phyloP scores from a whole-genome alignment of 2,329 filamentous ascomycete genomes.

The Purpureocillium lavendulum region DNA sequence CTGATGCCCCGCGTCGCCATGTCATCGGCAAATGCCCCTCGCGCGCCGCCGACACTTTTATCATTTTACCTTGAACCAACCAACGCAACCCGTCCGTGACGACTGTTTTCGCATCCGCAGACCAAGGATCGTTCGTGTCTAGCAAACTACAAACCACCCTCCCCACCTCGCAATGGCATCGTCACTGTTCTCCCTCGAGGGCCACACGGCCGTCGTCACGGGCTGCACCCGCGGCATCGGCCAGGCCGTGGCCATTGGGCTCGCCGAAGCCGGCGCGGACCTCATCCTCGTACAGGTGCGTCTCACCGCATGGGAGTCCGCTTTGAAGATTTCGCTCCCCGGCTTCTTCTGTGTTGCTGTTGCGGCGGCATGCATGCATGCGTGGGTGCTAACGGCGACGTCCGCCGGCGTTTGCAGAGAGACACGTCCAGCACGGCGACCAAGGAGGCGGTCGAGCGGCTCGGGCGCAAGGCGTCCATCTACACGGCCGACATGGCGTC shows the following conservation, averaged over 20 bases:
- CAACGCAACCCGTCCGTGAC: no score
- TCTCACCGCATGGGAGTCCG: no score
- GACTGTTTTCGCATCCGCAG: no score
- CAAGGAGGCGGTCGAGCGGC: slow-evolving; percentile 50
- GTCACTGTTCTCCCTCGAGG: slow-evolving; percentile 43
- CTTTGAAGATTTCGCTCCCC: no score
- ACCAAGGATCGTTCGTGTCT: no score
- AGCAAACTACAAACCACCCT: no score
- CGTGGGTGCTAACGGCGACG: neutral
- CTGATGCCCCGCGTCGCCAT: no score
- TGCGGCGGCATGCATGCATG: neutral
- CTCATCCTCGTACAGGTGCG: slow-evolving; percentile 44
- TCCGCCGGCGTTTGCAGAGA: no score
- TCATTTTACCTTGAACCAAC: no score
- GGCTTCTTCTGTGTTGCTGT: neutral
- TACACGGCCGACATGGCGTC: slow-evolving; percentile 64
- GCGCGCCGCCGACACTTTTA: no score
- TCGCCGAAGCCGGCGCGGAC: slow-evolving; percentile 52
- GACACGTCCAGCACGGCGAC: slow-evolving; percentile 40
- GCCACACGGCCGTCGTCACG: slow-evolving; percentile 49
- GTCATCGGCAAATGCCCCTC: neutral
- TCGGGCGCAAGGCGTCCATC: slow-evolving; percentile 58
- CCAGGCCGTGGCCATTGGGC: slow-evolving; percentile 45
- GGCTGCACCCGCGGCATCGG: slow-evolving; percentile 52
- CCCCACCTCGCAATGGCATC: no score